Base-by-base conservation (phyloP, 1,284 basidiomycete species). In the Mycosarcoma mackinlayi region DNA sequence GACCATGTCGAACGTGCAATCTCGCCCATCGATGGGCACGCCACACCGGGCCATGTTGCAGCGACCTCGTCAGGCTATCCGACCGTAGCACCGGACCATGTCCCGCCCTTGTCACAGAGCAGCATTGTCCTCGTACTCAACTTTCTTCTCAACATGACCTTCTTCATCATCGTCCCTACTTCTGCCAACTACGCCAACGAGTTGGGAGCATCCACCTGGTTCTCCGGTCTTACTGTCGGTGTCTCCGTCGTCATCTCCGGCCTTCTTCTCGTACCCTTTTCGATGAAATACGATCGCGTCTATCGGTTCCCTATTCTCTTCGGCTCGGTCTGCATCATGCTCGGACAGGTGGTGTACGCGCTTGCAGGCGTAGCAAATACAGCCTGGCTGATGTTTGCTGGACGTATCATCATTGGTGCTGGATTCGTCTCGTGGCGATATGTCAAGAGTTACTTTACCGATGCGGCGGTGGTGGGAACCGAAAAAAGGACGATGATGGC, bases 81-180 rank as follows among this genome's bases (percentile, higher is more conserved):
- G 0, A 41, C 24, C n/a, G 66, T 69, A 1, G 8, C 47, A 27
- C 35, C 60, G 0, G 44, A 69, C 34, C 66, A 69, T 24, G 30
- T 62, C 3, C 64, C 71, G 7, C 52, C 62, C n/a, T 37, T 69
- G 7, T 48, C 66, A 6, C 58, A 62, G 30, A 59, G 59, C 33
- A 47, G 40, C 35, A 57, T 73, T 30, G 59, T 69, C 16, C 44
- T 73, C 14, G 18, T 45, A 13, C 59, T 69, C 54, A 73, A 73
- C 59, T 62, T 73, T 9, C 53, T 73, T 11, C 58, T 73, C 49
- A 73, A 73, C 62, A 47, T 69, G 39, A 69, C 66, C 8, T 73
- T 73, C 46, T 73, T 73, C 59, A 73, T 73, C 71, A 73, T 73
- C 49, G 71, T 73, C 1, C 71, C 71, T 46, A 66, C 58, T 14